These are phyloP conservation scores for Pogostemon cablin DNA, from an alignment of 257 asterid genomes.

Conservation along the genomic window DNA sequence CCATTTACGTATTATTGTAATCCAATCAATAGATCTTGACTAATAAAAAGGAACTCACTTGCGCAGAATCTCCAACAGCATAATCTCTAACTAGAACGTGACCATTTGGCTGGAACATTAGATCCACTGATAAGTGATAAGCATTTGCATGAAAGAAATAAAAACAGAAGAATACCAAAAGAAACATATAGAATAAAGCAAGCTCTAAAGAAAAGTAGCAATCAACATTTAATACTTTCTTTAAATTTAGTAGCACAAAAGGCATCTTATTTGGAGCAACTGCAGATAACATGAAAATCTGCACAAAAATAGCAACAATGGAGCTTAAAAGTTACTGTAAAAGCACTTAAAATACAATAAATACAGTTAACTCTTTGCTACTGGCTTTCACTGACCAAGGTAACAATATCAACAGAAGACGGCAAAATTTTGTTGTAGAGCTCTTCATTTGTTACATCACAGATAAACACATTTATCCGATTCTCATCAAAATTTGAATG, in stretches of 20 bases:
- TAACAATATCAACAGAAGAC: slow-evolving; percentile 70
- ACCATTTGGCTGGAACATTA: slow-evolving; percentile 71
- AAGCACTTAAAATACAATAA: background rate
- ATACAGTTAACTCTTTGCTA: slow-evolving; percentile 2
- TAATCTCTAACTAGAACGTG: slow-evolving; percentile 76
- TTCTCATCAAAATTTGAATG: slow-evolving; percentile 48
- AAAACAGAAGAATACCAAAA: slow-evolving; percentile 3
- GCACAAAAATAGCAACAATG: slow-evolving; percentile 37
- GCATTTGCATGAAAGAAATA: background rate
- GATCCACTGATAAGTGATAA: slow-evolving; percentile 31
- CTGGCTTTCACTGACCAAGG: slow-evolving; percentile 60
- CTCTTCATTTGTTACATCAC: slow-evolving; percentile 75
- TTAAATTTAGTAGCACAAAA: slow-evolving; percentile 59
- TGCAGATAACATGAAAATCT: slow-evolving; percentile 90
- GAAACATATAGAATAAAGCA: slow-evolving; percentile 26
- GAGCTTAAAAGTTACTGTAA: slow-evolving; percentile 5
- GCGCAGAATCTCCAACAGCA: slow-evolving; percentile 78
- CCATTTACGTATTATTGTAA: background rate
- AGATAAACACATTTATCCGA: slow-evolving; percentile 56
- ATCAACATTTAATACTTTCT: slow-evolving; percentile 68
- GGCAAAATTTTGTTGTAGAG: slow-evolving; percentile 51
- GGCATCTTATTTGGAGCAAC: slow-evolving; percentile 84
- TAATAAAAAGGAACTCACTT: slow-evolving; percentile 48
- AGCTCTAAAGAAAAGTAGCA: background rate
- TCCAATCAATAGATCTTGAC: slow-evolving; percentile 9